phyloP scores from a whole-genome alignment of 306 rosid genomes.

The Betula pendula region DNA sequence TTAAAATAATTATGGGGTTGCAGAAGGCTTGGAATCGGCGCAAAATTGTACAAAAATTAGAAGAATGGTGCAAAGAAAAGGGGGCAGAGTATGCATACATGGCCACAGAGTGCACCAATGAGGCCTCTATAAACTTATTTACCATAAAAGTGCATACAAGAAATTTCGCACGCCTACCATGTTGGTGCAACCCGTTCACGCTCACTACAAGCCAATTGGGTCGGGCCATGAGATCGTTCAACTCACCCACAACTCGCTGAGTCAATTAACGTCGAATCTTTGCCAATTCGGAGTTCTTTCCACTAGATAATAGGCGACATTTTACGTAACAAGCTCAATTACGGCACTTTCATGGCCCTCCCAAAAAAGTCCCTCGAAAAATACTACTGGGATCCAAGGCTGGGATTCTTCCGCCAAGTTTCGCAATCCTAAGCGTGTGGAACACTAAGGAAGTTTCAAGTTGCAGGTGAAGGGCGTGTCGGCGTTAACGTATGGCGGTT shows the following conservation, averaged over 20 bases:
- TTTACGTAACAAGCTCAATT: conserved; percentile 57
- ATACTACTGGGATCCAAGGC: conserved; percentile 49
- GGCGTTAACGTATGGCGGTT: conserved; percentile 51
- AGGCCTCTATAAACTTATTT: conserved; percentile 80
- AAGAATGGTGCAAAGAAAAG: conserved; percentile 81
- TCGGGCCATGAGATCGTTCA: conserved; percentile 37
- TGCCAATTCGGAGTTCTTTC: conserved; percentile 67
- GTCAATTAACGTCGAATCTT: conserved; percentile 53
- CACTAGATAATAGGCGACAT: conserved; percentile 63
- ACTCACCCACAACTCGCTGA: conserved; percentile 42
- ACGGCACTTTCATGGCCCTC: conserved; percentile 88
- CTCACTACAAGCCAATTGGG: conserved; percentile 63
- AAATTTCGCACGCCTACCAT: conserved; percentile 71
- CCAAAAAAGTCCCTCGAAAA: too few relatives aligned
- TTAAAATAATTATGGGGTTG: too few relatives aligned
- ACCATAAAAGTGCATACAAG: conserved; percentile 64
- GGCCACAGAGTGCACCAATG: conserved; percentile 89
- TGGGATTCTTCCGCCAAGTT: conserved; percentile 52
- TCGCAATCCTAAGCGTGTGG: conserved; percentile 85
- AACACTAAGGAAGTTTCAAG: conserved; percentile 86
- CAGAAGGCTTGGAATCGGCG: conserved; percentile 88
- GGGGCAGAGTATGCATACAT: conserved; percentile 76
- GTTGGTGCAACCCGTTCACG: conserved; percentile 87
- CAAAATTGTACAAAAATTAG: conserved; percentile 65
- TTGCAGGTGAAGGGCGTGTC: conserved; percentile 80